Evolutionary conservation across 2,329 filamentous ascomycete genomes (phyloP), one percentile per base, ranked within the genome.

Genomic region (Zymoseptoria tritici): DNA sequence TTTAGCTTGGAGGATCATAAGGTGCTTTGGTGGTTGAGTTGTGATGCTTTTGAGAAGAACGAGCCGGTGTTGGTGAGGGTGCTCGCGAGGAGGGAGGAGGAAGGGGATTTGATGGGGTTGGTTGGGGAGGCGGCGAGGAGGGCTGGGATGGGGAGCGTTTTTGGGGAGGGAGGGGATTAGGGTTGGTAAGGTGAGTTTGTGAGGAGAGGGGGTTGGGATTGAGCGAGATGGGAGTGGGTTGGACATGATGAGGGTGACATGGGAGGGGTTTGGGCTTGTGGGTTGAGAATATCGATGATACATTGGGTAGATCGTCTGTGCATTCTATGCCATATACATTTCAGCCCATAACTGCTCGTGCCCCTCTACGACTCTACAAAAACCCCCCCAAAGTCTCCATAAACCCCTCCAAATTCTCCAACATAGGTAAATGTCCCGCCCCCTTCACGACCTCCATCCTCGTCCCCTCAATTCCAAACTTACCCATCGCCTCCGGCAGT

Each of bases 371-470:
- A 66, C n/a, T n/a, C 4, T 58, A 72, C 64, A 90, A 66, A 63
- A 89, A 89, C 8, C 73, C 77, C 50, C 78, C 76, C 2, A 93
- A 78, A 52, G 83, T 83, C 26, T 81, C 76, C 71, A 86, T 86
- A 71, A 92, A 91, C 3, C 80, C 84, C 59, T 79, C 75, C 0
- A 89, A 86, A 65, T 84, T 82, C 75, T 95, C 91, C 54, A 85
- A 85, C 89, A 95, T 95, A 0, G 91, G 91, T 68, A 96, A 74
- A 77, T 96, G 91, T 0, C 91, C 91, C 0, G 90, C 85, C 8
- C 81, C 77, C 0, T 88, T 83, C 9, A 95, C 82, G 59, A 88
- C 74, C 71, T 81, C 84, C 64, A 91, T 80, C 60, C 83, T 80
- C 0, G 81, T 81, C 0, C 81, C 83, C 0, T 73, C 71, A 9